Evolutionary conservation across 2,329 filamentous ascomycete genomes (phyloP).

Genomic region (Colletotrichum phormii): DNA sequence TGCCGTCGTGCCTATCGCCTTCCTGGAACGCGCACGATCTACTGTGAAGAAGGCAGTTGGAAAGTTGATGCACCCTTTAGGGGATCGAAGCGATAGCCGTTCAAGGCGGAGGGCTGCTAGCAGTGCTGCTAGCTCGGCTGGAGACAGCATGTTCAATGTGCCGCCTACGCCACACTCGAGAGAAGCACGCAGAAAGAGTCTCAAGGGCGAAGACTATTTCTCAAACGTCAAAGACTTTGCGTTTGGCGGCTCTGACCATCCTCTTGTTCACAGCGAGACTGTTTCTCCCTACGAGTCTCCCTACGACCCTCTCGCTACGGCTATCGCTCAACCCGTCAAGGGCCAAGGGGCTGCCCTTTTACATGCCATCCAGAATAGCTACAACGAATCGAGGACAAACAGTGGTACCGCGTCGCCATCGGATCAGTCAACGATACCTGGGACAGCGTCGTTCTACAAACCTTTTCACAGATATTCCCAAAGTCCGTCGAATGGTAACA

Average conservation of each 20-base stretch:
- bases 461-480: slow-evolving; percentile 56
- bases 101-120: slow-evolving; percentile 69
- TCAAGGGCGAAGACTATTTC: slow-evolving; percentile 68
- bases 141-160: slow-evolving; percentile 60
- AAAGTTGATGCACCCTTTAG: slow-evolving; percentile 71
- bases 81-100: slow-evolving; percentile 66
- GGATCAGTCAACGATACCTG: slow-evolving; percentile 28
- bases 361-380: slow-evolving; percentile 5
- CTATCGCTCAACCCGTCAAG: slow-evolving; percentile 28
- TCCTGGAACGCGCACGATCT: slow-evolving; percentile 86
- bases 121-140: slow-evolving; percentile 73
- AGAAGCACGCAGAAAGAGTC: slow-evolving; percentile 64
- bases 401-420: slow-evolving; percentile 32
- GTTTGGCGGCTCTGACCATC: slow-evolving; percentile 67
- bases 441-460: slow-evolving; percentile 36
- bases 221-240: slow-evolving; percentile 52
- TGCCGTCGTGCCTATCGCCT: slow-evolving; percentile 89
- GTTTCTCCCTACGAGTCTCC: slow-evolving; percentile 71
- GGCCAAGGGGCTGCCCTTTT: slow-evolving; percentile 13
- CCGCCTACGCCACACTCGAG: slow-evolving; percentile 65
- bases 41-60: slow-evolving; percentile 76
- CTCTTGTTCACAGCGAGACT: slow-evolving; percentile 79
- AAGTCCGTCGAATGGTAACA: slow-evolving; percentile 56
- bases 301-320: slow-evolving; percentile 55
- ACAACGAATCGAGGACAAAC: slow-evolving; percentile 14